phyloP scores from a whole-genome alignment of 148 eudicot genomes.

The Dianthus caryophyllus region DNA sequence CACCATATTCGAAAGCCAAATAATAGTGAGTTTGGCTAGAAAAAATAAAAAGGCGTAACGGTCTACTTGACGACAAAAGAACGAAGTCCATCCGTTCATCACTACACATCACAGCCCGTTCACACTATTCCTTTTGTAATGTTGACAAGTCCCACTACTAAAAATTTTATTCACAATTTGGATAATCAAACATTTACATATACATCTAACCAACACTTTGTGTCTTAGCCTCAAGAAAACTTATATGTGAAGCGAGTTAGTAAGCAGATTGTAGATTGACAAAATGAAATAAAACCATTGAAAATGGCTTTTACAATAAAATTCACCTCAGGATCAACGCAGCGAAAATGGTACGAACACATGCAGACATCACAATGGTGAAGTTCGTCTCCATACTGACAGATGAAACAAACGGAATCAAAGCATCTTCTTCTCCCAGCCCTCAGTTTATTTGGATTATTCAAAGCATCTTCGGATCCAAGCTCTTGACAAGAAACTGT shows the following conservation, averaged over 20 bases:
- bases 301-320: background rate
- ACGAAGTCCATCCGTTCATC: background rate
- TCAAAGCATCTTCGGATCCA: slow-evolving; percentile 17
- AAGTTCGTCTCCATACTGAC: slow-evolving; percentile 46
- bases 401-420: slow-evolving; percentile 48
- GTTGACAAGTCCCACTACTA: background rate
- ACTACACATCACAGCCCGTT: background rate
- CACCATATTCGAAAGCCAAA: background rate
- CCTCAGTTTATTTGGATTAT: slow-evolving; percentile 23
- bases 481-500: slow-evolving; percentile 27
- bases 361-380: slow-evolving; percentile 45
- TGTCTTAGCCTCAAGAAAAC: background rate
- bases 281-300: slow-evolving; percentile 2
- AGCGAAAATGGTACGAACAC: slow-evolving; percentile 39
- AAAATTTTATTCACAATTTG: background rate
- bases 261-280: background rate
- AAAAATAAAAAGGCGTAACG: background rate
- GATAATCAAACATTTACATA: background rate
- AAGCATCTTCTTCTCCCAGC: slow-evolving; percentile 24
- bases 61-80: background rate
- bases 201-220: background rate
- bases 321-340: slow-evolving; percentile 39
- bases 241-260: background rate
- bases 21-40: background rate
- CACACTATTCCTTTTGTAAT: background rate